Evolutionary conservation across 2,329 filamentous ascomycete species (phyloP).

Genomic region (Colletotrichum musae): DNA sequence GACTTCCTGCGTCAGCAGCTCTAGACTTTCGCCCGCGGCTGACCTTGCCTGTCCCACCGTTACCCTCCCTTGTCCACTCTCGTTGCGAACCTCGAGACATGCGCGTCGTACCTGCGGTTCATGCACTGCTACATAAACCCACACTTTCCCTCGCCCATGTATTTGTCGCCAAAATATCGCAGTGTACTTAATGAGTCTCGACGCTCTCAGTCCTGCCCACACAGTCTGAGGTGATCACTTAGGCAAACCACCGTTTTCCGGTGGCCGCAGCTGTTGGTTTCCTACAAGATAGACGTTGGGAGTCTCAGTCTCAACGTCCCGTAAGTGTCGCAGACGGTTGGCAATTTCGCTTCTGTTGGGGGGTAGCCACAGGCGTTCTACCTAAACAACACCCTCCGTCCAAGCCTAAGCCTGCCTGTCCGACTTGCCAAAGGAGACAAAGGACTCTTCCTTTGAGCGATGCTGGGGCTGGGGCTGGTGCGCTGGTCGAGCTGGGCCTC

Average conservation of each 20-base stretch:
- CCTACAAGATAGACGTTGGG: not conserved
- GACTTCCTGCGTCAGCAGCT: slow-evolving; percentile 18
- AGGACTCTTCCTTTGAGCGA: not conserved
- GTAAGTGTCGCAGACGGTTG: no score
- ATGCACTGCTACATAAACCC: slow-evolving; percentile 36
- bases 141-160: slow-evolving; percentile 14
- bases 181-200: not conserved
- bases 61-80: slow-evolving; percentile 24
- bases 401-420: no score
- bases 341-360: no score
- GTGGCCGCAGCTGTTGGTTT: not conserved
- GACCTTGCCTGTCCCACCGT: slow-evolving; percentile 26
- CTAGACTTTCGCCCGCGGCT: slow-evolving; percentile 28
- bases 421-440: not conserved
- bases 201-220: not conserved
- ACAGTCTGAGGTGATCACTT: not conserved
- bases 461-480: not conserved
- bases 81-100: slow-evolving; percentile 18
- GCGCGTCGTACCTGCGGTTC: slow-evolving; percentile 24
- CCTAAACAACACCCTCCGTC: no score
- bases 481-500: slow-evolving; percentile 1
- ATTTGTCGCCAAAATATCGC: not conserved
- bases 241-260: not conserved
- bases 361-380: no score
- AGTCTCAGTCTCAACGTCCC: no score